Base-by-base conservation (phyloP, 2,329 filamentous ascomycete genomes). In the Hymenoscyphus albidus region DNA sequence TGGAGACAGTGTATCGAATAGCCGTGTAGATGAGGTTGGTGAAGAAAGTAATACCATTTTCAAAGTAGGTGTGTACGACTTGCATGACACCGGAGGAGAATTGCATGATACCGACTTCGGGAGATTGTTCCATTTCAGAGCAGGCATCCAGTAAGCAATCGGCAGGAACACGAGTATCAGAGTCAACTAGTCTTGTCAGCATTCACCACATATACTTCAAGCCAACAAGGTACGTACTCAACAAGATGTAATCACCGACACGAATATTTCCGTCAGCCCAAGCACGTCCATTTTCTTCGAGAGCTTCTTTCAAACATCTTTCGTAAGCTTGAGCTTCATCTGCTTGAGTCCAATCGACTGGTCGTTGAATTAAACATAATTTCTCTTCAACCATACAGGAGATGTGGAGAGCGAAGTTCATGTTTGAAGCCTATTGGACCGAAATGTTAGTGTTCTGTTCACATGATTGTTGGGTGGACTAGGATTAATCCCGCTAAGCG, bases 101-200 rank as follows among this genome's bases (percentile, higher is more conserved):
- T 72, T 93, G 88, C 79, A 93, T 85, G 73, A 92, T 92, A 61
- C 88, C 90, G 59, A 93, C 90, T 69, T 93, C 86, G 2, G 88
- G 89, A 2, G 87, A 90, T 72, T 89, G 87, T 73, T 93, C 89
- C 89, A 93, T 92, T 73, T 94, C 91, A 59, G 88, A 91, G 58
- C 91, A 89, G 54, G 89, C 89, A 72, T 93, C 90, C 5, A 93
- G 81, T 66, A 94, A 81, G 72, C 91, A 94, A 76, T 93, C 91
- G 48, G 82, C 79, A 1, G 91, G 91, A 2, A 92, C 89, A 76
- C 89, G 89, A 38, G 90, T 93, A 76, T 93, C 90, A 1, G 89
- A 92, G 78, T 92, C 89, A 73, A 92, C 73, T 76, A 54, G 5
- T 5, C 22, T 67, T 16, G 59, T 73, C 65, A 74, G 67, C 54